Base-by-base conservation (phyloP, 768 basidiomycete genomes). In the Leccinum longicurvipes region DNA sequence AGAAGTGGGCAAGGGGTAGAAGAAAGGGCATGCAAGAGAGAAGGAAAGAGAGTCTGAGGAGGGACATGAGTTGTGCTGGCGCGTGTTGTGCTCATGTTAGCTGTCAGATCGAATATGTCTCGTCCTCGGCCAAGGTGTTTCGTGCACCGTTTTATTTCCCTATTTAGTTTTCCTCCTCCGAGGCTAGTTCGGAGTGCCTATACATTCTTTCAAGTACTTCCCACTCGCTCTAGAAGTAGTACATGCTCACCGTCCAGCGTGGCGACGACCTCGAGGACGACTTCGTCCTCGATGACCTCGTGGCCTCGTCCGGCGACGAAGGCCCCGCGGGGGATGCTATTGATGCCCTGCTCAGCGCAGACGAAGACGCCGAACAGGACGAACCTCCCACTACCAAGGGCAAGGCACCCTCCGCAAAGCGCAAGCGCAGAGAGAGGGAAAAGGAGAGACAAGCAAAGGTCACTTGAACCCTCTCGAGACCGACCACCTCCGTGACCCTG, bases 181-280 rank as follows among this genome's bases (percentile, higher is more conserved):
- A 41, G 39, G 39, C 19, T 1, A 41, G 39, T 41, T 41, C 39
- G 39, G 39, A 41, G 39, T 41, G 11, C 19, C 19, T 6, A 19
- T 11, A 12, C 19, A 3, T 19, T 41, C 39, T 41, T 41, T 41
- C 39, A n/a, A n/a, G n/a, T n/a, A n/a, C n/a, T n/a, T n/a, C n/a
- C n/a, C n/a, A 19, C 19, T 41, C 39, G 19, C 1, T 41, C 39
- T 41, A n/a, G n/a, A n/a, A n/a, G n/a, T n/a, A 41, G 39, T 41
- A 25, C 44, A 45, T 25, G 44, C 23, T 68, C 61, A 71, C 66
- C 64, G 63, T 56, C 45, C 70, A 74, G 71, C 77, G 76, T 58
- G 85, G 86, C 42, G 89, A 94, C 76, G 91, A 91, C 76, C 78
- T 94, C 19, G 89, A 89, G 47, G 92, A 93, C 68, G 87, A 92